Conservation (phyloP, 768 basidiomycete species). For the Rubroboletus satanas region DNA sequence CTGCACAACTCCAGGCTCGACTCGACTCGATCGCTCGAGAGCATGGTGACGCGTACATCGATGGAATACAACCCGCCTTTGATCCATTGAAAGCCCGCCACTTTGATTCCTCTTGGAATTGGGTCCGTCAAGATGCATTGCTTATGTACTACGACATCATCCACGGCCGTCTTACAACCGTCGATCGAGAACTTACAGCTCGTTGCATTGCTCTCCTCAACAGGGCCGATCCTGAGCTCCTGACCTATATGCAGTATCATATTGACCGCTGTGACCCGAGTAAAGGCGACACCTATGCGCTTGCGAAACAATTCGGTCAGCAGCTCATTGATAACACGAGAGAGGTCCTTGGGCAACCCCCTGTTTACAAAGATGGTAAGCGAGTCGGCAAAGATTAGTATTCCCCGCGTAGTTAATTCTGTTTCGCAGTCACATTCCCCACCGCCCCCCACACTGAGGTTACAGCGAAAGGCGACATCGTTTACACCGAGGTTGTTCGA, state of each 20-base stretch:
- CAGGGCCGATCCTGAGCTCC: conserved; percentile 87
- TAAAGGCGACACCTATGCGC: conserved; percentile 85
- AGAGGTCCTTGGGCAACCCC: conserved; percentile 78
- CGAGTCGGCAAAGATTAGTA: conserved; percentile 5
- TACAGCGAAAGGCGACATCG: conserved; percentile 88
- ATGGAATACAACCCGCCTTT: conserved; percentile 93
- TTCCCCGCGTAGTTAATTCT: background rate
- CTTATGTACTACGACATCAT: conserved; percentile 99
- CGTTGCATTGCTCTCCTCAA: conserved; percentile 98
- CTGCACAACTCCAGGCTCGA: conserved; percentile 69
- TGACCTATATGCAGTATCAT: conserved; percentile 94
- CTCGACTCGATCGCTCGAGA: conserved; percentile 87
- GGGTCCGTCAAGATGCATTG: conserved; percentile 95
- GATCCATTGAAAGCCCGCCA: conserved; percentile 94
- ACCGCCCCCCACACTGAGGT: conserved; percentile 96
- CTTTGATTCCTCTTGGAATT: conserved; percentile 99
- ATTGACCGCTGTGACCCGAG: conserved; percentile 78
- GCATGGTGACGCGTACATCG: conserved; percentile 90
- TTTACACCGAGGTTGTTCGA: conserved; percentile 92
- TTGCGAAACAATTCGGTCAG: conserved; percentile 97
- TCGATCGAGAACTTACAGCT: conserved; percentile 94
- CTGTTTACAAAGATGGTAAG: conserved; percentile 93
- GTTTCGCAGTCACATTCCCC: conserved; percentile 82
- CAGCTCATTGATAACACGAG: conserved; percentile 91
- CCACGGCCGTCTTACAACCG: conserved; percentile 88